Base-by-base conservation (phyloP, 352 stramenopile genomes). In the Aphanomyces astaci region DNA sequence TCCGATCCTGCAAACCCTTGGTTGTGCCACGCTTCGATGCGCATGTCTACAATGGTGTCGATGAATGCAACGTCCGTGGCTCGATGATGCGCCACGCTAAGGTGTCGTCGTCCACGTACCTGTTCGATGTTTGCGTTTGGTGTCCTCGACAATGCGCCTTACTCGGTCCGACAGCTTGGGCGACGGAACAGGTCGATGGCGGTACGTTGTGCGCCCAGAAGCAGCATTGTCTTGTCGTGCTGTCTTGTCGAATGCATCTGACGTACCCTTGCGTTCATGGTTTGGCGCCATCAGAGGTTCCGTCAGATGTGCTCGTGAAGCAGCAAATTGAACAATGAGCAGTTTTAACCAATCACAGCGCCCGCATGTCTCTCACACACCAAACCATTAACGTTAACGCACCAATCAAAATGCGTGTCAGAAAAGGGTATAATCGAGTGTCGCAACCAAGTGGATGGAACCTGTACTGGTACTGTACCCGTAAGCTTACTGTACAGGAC, bases 1-100 rank as follows among this genome's bases (percentile, higher is more conserved):
- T 89, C 66, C 17, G 83, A 91, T n/a, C 83, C 80, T 0, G 79
- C 85, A 63, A 93, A 93, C n/a, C 85, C 85, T 60, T 93, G 82
- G 22, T 83, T 81, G 46, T 78, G 78, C 85, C 85, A 93, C 17
- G 70, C 64, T 24, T 88, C 66, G 13, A 77, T 64, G 56, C 84
- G 77, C 63, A 93, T 89, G 64, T 93, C 85, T 92, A 64, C n/a
- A 17, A 0, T 17, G 65, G 55, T 24, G 10, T 15, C 49, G 45
- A 49, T 7, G n/a, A n/a, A n/a, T n/a, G n/a, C n/a, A n/a, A n/a
- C n/a, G n/a, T n/a, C n/a, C n/a, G n/a, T n/a, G n/a, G n/a, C n/a
- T n/a, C n/a, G n/a, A n/a, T n/a, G n/a, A n/a, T n/a, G n/a, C n/a
- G n/a, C n/a, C n/a, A n/a, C n/a, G n/a, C 2, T 56, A 49, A 1